Evolutionary conservation across 1,284 basidiomycete species (phyloP), one percentile per base, ranked within the genome.

Genomic region (Cystobasidium pallidum): DNA sequence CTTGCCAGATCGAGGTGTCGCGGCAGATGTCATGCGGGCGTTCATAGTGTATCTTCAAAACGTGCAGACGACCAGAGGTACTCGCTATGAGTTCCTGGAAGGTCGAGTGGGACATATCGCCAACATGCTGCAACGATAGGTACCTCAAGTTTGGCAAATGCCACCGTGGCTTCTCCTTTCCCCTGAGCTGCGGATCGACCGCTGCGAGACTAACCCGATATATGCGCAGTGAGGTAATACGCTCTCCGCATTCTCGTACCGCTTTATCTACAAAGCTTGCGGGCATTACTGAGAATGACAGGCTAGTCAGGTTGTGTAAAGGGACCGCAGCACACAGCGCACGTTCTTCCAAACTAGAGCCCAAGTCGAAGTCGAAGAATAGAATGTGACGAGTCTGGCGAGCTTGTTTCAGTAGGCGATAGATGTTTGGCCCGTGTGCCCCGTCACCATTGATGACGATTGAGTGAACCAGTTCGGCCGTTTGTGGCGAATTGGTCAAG

Each of bases 351-450:
- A 36, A 24, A 19, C 6, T 28, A 2, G 59, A 63, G 17, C n/a
- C 24, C 3, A 71, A 61, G n/a, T 71, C 68, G 39, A 71, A 71
- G 45, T 71, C 68, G 61, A 71, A 71, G 47, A 71, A 64, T 2
- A 30, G 26, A 7, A 64, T 51, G 26, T 57, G 68, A 15, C 62
- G 45, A 15, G 51, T 26, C 11, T 54, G 15, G 19, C 43, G n/a
- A 49, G 28, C 36, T 45, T 61, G 41, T 6, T 19, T 26, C 2
- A 71, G 49, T 10, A 71, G 36, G 11, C 34, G 19, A 49, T 51
- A 45, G 19, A 63, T 71, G 24, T 54, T 34, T 11, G 61, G 36
- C 24, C 39, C 59, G 51, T 71, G 68, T 34, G 68, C 68, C 15
- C 57, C 68, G 39, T 71, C 68, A 24, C 68, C 59, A 26, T 71